These are phyloP conservation scores for Apiotrichum laibachii DNA, from an alignment of 1,284 basidiomycete species.

Conservation along the genomic window DNA sequence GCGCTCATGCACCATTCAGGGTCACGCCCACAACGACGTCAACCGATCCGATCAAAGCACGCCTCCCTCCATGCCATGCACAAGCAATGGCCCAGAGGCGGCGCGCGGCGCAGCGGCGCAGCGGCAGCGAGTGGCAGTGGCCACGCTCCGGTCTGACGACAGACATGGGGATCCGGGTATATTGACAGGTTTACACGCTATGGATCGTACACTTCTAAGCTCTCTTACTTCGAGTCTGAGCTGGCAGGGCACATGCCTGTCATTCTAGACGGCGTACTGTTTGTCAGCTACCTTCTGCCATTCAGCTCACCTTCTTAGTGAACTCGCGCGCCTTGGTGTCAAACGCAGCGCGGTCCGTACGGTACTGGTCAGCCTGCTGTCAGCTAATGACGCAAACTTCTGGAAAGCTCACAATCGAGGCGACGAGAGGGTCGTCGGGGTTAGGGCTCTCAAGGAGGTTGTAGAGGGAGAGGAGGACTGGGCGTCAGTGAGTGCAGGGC, in stretches of 20 bases:
- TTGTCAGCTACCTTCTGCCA: too few relatives aligned
- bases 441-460: constrained; percentile 85
- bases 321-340: constrained; percentile 47
- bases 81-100: too few relatives aligned
- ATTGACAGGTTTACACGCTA: too few relatives aligned
- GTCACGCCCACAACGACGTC: too few relatives aligned
- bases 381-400: constrained; percentile 5
- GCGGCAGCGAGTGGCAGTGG: too few relatives aligned
- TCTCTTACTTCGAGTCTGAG: background rate
- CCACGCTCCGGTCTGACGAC: too few relatives aligned
- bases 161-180: too few relatives aligned
- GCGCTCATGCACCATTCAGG: too few relatives aligned
- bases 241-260: too few relatives aligned
- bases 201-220: background rate
- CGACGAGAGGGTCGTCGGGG: constrained; percentile 78
- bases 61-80: too few relatives aligned
- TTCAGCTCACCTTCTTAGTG: constrained; percentile 38
- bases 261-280: constrained; percentile 13
- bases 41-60: too few relatives aligned
- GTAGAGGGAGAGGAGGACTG: constrained; percentile 73
- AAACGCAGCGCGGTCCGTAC: constrained; percentile 38
- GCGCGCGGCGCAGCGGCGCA: too few relatives aligned
- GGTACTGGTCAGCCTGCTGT: constrained; percentile 48
- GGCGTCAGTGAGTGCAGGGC: constrained; percentile 2
- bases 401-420: constrained; percentile 43